Conservation (phyloP, 352 stramenopile species). For the Phytopythium cucurbitacearum region DNA sequence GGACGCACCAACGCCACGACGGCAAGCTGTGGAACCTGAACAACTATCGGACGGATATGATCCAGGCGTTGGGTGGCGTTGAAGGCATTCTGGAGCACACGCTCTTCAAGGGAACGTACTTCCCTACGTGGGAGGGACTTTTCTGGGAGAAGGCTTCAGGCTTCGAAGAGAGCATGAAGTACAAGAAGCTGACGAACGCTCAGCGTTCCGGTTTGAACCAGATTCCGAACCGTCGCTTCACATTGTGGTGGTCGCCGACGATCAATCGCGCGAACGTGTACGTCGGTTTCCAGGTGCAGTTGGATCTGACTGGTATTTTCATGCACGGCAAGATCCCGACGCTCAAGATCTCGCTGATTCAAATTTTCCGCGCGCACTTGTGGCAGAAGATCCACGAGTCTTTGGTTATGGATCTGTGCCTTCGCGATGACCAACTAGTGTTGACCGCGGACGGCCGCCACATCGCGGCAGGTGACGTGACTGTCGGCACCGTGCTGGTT, state of each 20-base stretch:
- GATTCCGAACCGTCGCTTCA: conserved; percentile 99
- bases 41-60: conserved; percentile 99
- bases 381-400: conserved; percentile 99
- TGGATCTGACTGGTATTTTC: conserved; percentile 99
- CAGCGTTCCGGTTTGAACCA: conserved; percentile 99
- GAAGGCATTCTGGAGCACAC: conserved; percentile 99
- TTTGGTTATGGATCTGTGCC: conserved; percentile 94
- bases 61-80: conserved; percentile 98
- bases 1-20: conserved; percentile 98
- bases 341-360: conserved; percentile 98
- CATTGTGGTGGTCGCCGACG: conserved; percentile 99
- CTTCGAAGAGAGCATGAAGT: conserved; percentile 96
- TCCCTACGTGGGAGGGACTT: conserved; percentile 99
- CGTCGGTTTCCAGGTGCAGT: conserved; percentile 99
- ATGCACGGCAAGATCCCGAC: conserved; percentile 99
- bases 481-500: conserved; percentile 8
- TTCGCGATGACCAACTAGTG: conserved; percentile 1
- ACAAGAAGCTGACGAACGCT: conserved; percentile 99
- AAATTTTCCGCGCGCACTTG: conserved; percentile 98
- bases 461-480: conserved; percentile 7
- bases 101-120: conserved; percentile 99
- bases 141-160: conserved; percentile 99
- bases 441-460: conserved; percentile 12
- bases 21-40: conserved; percentile 99
- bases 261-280: conserved; percentile 99